Conservation (phyloP, 495 filamentous ascomycete species). For the Sordaria brevicollis region DNA sequence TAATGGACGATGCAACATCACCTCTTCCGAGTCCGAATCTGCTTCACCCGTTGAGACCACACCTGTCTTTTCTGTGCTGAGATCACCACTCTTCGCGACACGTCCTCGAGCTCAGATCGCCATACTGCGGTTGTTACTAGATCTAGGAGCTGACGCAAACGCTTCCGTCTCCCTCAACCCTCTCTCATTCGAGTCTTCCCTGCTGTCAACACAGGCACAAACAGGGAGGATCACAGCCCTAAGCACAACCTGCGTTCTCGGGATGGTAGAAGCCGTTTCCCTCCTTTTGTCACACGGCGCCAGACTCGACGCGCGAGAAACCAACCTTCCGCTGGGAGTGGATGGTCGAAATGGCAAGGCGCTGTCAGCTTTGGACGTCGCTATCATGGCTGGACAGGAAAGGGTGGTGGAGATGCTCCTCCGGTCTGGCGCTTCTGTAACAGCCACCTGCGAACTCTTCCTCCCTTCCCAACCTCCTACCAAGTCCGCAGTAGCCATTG, state of each 20-base stretch:
- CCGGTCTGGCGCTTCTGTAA: not conserved
- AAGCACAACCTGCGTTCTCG: not conserved
- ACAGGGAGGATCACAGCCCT: not conserved
- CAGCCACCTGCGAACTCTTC: not conserved
- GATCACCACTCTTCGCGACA: not conserved
- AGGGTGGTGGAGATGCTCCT: conserved; percentile 6
- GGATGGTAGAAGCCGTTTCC: conserved; percentile 1
- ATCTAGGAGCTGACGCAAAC: conserved; percentile 14
- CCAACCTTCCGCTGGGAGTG: not conserved
- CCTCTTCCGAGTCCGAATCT: not conserved
- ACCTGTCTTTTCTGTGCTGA: not conserved
- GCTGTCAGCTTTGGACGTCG: conserved; percentile 13
- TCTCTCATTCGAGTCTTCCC: not conserved
- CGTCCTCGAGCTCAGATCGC: conserved; percentile 7
- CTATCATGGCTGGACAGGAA: conserved; percentile 3
- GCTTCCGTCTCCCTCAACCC: not conserved
- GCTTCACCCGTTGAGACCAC: not conserved
- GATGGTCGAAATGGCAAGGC: not conserved
- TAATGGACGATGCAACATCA: not conserved
- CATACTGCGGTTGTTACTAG: conserved; percentile 12
- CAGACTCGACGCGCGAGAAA: not conserved
- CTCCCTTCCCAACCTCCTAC: not conserved
- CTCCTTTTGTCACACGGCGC: conserved; percentile 10
- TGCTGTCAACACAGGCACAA: not conserved
- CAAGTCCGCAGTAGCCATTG: not conserved